A percentile compares a stretch with the other conserved stretches of the same genome.
Conservation (phyloP, 768 basidiomycete species). For the Lactifluus volemus region DNA sequence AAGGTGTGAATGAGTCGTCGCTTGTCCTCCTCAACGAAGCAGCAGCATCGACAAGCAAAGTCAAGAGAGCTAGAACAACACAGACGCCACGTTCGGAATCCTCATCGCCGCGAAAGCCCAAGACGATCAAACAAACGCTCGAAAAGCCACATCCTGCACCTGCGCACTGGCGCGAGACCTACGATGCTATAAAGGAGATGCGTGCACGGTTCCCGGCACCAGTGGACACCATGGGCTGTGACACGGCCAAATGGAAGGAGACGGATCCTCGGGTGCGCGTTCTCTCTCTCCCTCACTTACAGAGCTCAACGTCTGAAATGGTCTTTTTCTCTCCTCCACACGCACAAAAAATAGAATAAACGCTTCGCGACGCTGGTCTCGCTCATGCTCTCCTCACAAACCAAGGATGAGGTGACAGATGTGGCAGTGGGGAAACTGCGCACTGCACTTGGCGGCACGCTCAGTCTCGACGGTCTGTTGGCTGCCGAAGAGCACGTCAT, state of each 20-base stretch:
- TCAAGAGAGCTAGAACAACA: neutral
- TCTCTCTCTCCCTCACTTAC: neutral
- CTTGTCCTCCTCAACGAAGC: neutral
- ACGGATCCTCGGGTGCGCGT: conserved; percentile 51
- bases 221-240: conserved; percentile 90
- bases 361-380: conserved; percentile 84
- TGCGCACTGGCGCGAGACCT: conserved; percentile 56
- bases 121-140: conserved; percentile 45
- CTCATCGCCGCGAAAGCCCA: conserved; percentile 43
- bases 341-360: conserved; percentile 43
- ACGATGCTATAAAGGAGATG: conserved; percentile 70
- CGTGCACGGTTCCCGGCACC: conserved; percentile 65
- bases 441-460: conserved; percentile 61
- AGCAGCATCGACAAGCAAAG: neutral
- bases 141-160: conserved; percentile 61
- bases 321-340: neutral
- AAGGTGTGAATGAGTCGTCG: conserved; percentile 2
- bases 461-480: conserved; percentile 65
- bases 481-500: conserved; percentile 55
- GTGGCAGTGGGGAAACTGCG: conserved; percentile 72
- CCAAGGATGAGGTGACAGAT: conserved; percentile 85
- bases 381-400: conserved; percentile 93
- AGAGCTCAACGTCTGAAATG: no score
- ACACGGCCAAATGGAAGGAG: conserved; percentile 56
- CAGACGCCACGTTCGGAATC: conserved; percentile 12